Conservation (phyloP, 257 asterid species). For the Marsdenia floribunda region DNA sequence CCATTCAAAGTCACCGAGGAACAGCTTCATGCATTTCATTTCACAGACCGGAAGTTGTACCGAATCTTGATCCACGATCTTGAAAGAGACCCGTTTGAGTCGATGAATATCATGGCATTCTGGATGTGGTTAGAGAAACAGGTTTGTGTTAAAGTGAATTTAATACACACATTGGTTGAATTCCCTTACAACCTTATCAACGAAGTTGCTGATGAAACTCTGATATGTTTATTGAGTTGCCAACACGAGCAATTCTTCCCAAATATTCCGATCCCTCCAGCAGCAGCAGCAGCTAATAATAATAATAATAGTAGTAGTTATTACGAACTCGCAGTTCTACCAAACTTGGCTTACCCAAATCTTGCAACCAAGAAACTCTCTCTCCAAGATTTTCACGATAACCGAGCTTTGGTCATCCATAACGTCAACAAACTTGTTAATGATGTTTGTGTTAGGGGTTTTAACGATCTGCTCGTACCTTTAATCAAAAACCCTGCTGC, state of each 20-base stretch:
- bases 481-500: no score
- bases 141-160: conserved; percentile 4
- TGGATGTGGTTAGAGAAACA: conserved; percentile 49
- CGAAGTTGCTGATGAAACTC: conserved; percentile 36
- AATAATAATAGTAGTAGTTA: background rate
- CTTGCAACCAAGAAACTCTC: background rate
- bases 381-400: conserved; percentile 32
- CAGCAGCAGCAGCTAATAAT: no score
- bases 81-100: conserved; percentile 45
- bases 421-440: conserved; percentile 23
- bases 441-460: conserved; percentile 43
- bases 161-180: conserved; percentile 27
- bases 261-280: background rate
- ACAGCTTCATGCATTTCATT: conserved; percentile 43
- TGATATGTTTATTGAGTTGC: conserved; percentile 34
- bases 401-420: conserved; percentile 24
- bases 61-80: conserved; percentile 26
- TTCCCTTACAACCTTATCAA: conserved; percentile 26
- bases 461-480: background rate
- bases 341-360: conserved; percentile 19
- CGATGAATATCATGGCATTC: conserved; percentile 50
- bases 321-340: conserved; percentile 22
- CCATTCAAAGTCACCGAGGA: conserved; percentile 34
- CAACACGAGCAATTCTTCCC: conserved; percentile 19
- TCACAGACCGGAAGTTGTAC: conserved; percentile 43